These are phyloP conservation scores for Cardamine occulta DNA, from an alignment of 345 rosid species.

Conservation along the genomic window DNA sequence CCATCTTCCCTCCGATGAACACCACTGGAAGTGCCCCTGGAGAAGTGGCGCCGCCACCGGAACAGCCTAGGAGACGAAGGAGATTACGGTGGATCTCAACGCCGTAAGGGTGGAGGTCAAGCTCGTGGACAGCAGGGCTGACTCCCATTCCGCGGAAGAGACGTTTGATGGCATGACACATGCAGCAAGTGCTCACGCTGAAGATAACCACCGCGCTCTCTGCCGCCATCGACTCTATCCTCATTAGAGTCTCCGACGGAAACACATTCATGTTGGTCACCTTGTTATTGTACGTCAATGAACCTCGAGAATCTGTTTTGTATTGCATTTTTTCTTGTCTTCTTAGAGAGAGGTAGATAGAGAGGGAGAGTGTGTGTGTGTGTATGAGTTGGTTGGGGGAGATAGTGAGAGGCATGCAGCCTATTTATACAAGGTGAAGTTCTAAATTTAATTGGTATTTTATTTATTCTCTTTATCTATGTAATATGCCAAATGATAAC, in stretches of 20 bases:
- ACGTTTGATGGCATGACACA: constrained; percentile 94
- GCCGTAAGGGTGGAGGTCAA: constrained; percentile 60
- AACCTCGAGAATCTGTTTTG: constrained; percentile 37
- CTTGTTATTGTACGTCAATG: constrained; percentile 22
- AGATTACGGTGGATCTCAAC: constrained; percentile 47
- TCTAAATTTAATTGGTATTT: constrained; percentile 13
- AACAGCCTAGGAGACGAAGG: constrained; percentile 44
- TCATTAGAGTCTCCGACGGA: constrained; percentile 35
- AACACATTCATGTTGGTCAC: constrained; percentile 39
- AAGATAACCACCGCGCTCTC: constrained; percentile 83
- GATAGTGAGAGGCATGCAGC: constrained; percentile 24
- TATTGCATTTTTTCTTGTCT: constrained; percentile 36
- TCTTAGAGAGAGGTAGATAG: constrained; percentile 1
- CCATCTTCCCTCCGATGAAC: constrained; percentile 84
- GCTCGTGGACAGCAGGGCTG: constrained; percentile 80
- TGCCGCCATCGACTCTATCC: constrained; percentile 52
- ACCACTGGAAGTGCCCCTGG: constrained; percentile 59
- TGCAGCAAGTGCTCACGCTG: constrained; percentile 85
- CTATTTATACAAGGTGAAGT: constrained; percentile 32
- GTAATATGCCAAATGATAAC: constrained; percentile 27
- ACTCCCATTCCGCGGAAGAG: constrained; percentile 89
- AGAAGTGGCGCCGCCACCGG: constrained; percentile 45
- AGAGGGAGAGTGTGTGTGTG: background rate
- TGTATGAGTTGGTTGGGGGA: constrained; percentile 19
- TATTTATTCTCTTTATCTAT: background rate